Conservation (phyloP, 768 basidiomycete species). For the Lactarius indigo region DNA sequence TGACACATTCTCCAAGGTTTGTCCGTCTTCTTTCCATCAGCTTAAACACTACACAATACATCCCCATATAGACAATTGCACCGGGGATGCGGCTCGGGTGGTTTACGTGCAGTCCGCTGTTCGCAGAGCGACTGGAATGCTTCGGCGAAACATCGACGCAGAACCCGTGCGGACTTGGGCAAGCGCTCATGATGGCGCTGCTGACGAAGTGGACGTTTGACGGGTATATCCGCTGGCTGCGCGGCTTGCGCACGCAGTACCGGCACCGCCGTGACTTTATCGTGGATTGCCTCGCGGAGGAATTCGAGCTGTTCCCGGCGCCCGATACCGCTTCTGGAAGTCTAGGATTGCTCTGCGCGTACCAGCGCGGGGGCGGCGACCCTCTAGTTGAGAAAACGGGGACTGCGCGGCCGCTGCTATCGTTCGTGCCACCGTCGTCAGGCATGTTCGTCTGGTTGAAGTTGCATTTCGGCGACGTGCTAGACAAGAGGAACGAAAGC, state of each 20-base stretch:
- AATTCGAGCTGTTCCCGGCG: constrained; percentile 53
- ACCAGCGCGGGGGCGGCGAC: constrained; percentile 26
- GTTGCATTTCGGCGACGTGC: constrained; percentile 58
- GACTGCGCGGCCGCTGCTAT: constrained; percentile 43
- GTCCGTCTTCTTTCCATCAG: not conserved
- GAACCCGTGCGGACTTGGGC: constrained; percentile 67
- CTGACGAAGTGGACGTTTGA: constrained; percentile 63
- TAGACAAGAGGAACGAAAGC: constrained; percentile 37
- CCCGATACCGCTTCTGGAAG: constrained; percentile 34
- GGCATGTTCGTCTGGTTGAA: constrained; percentile 83
- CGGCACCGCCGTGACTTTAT: constrained; percentile 55
- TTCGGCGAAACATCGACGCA: constrained; percentile 66
- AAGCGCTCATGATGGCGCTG: constrained; percentile 60
- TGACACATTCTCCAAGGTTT: constrained; percentile 75
- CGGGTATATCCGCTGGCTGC: constrained; percentile 77
- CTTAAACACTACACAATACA: constrained; percentile 12
- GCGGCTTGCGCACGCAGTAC: constrained; percentile 58
- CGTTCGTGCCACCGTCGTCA: constrained; percentile 68
- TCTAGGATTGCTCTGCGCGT: constrained; percentile 46
- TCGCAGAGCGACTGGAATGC: constrained; percentile 72
- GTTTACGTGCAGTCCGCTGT: constrained; percentile 72
- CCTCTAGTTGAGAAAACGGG: constrained; percentile 41
- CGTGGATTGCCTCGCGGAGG: constrained; percentile 58
- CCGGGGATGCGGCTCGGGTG: constrained; percentile 77
- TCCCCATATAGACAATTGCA: constrained; percentile 59